phyloP scores from a whole-genome alignment of 2,329 filamentous ascomycete genomes.

The Niveomyces coronatus region DNA sequence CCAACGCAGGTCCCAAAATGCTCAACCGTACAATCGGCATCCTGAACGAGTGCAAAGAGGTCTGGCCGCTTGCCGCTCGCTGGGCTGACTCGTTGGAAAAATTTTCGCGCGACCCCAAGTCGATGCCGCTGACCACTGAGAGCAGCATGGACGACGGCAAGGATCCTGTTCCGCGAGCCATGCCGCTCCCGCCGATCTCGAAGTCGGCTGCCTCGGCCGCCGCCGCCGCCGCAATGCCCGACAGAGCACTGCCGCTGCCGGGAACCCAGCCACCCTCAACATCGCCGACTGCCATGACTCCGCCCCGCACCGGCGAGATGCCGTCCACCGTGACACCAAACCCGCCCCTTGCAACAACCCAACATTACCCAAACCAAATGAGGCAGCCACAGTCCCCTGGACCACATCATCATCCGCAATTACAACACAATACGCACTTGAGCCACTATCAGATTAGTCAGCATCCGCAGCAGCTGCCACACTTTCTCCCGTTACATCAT shows the following conservation, averaged over 20 bases:
- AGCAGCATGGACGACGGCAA: constrained; percentile 41
- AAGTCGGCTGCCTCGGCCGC: constrained; percentile 10
- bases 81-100: constrained; percentile 41
- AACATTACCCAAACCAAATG: constrained; percentile 3
- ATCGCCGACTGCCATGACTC: constrained; percentile 7
- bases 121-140: constrained; percentile 28
- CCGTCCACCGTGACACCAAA: background rate
- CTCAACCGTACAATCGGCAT: constrained; percentile 35
- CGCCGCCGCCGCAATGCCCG: constrained; percentile 10
- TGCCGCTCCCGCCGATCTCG: constrained; percentile 10
- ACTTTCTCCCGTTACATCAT: constrained; percentile 11
- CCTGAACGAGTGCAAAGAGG: constrained; percentile 36
- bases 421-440: constrained; percentile 13
- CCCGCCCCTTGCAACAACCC: background rate
- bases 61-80: constrained; percentile 42
- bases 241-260: constrained; percentile 13
- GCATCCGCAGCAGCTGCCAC: constrained; percentile 10
- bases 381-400: background rate
- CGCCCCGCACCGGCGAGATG: background rate
- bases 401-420: constrained; percentile 1
- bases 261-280: constrained; percentile 16
- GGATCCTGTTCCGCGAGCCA: constrained; percentile 20
- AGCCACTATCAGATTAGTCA: constrained; percentile 6
- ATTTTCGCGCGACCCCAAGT: constrained; percentile 34
- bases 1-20: constrained; percentile 33